phyloP scores from a whole-genome alignment of 305 asterid species.

The Solanum hybrid region DNA sequence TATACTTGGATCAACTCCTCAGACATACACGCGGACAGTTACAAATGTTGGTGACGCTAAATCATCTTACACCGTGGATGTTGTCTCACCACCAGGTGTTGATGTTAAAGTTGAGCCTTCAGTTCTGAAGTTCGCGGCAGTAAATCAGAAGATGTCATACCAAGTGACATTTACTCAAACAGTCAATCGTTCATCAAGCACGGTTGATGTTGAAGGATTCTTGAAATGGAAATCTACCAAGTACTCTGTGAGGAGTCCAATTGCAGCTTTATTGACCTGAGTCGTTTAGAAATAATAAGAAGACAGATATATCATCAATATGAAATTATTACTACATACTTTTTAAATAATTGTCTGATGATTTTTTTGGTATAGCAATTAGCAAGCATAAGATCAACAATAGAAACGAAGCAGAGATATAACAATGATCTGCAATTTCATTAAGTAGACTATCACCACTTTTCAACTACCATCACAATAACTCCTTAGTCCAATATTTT shows the following conservation, averaged over 20 bases:
- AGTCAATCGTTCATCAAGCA: neutral
- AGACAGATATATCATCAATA: neutral
- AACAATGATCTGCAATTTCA: neutral
- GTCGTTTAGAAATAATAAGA: neutral
- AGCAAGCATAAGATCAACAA: neutral
- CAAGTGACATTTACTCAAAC: conserved; percentile 20
- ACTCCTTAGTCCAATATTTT: neutral
- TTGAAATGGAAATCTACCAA: conserved; percentile 28
- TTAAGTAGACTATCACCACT: neutral
- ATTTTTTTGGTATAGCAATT: neutral
- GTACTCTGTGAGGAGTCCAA: conserved; percentile 31
- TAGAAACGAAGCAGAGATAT: neutral
- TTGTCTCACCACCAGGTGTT: conserved; percentile 22
- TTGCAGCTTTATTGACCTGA: conserved; percentile 7
- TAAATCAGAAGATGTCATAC: conserved; percentile 23
- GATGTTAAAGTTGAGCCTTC: conserved; percentile 18
- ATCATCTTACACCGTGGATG: conserved; percentile 19
- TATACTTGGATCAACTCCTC: conserved; percentile 6
- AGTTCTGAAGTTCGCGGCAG: conserved; percentile 16
- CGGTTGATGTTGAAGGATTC: conserved; percentile 17
- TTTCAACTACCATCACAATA: neutral
- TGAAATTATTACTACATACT: neutral
- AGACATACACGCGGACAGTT: conserved; percentile 28
- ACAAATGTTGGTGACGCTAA: conserved; percentile 37
- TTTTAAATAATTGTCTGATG: neutral